Conservation (phyloP, 2,329 filamentous ascomycete species). For the Alternaria ventricosa region DNA sequence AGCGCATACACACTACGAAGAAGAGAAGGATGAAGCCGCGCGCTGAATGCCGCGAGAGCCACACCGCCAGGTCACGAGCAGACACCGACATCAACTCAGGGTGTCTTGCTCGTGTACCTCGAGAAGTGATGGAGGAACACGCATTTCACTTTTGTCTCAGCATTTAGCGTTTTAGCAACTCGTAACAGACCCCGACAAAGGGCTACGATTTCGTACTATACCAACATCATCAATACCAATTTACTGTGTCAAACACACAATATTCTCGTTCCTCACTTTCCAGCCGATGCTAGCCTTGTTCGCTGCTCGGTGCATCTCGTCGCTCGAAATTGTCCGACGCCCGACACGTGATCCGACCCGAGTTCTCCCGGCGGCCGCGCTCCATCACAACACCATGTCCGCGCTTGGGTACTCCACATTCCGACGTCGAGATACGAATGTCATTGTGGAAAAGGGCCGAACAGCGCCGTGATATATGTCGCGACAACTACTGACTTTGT, state of each 20-base stretch:
- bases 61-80: constrained; percentile 18
- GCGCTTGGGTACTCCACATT: neutral
- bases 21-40: constrained; percentile 7
- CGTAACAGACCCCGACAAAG: neutral
- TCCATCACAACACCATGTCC: neutral
- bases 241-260: neutral
- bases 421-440: neutral
- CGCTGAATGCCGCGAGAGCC: constrained; percentile 17
- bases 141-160: constrained; percentile 1
- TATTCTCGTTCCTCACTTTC: neutral
- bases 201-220: constrained; percentile 3
- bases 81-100: neutral
- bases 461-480: neutral
- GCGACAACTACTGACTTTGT: no score
- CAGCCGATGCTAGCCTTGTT: neutral
- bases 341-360: neutral
- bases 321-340: neutral
- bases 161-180: neutral
- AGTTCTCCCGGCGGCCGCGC: constrained; percentile 10
- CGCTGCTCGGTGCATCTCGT: neutral
- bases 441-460: neutral
- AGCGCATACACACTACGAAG: constrained; percentile 1
- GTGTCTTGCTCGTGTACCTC: constrained; percentile 12
- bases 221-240: constrained; percentile 2
- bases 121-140: constrained; percentile 15